These are phyloP conservation scores for Boletus semigastroideus DNA, from an alignment of 1,284 basidiomycete species.

Conservation along the genomic window DNA sequence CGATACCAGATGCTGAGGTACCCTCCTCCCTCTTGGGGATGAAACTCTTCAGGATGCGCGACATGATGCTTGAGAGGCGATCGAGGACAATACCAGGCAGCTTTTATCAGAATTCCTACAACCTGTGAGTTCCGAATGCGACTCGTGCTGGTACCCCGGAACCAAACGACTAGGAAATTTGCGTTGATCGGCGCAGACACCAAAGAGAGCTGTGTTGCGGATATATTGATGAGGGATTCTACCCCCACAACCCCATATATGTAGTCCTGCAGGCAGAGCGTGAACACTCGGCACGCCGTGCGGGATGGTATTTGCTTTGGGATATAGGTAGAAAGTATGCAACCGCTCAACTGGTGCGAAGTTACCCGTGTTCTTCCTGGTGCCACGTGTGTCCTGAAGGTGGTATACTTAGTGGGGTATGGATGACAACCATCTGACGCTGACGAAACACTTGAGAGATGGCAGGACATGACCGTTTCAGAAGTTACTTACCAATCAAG, in stretches of 20 bases:
- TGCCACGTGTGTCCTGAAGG: too few relatives aligned
- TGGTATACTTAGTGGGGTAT: too few relatives aligned
- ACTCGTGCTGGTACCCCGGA: not conserved
- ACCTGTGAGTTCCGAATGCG: not conserved
- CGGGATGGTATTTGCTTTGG: not conserved
- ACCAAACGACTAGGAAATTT: not conserved
- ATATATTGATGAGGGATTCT: slow-evolving; percentile 8
- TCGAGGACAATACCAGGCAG: not conserved
- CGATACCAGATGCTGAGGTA: slow-evolving; percentile 34
- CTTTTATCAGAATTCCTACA: slow-evolving; percentile 18
- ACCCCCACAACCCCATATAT: not conserved
- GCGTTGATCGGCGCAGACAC: not conserved
- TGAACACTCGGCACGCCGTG: slow-evolving; percentile 2
- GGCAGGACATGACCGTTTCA: too few relatives aligned
- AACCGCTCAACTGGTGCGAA: slow-evolving; percentile 2
- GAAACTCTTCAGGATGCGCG: slow-evolving; percentile 37
- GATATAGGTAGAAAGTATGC: not conserved
- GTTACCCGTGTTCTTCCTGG: slow-evolving; percentile 7
- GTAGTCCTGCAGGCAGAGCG: not conserved
- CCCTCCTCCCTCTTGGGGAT: slow-evolving; percentile 48
- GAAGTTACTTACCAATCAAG: too few relatives aligned
- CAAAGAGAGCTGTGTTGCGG: not conserved
- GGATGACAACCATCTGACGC: too few relatives aligned
- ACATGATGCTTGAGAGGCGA: slow-evolving; percentile 14
- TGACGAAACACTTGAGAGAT: too few relatives aligned